Evolutionary conservation across 1,284 basidiomycete genomes (phyloP).

Genomic region (Microbotryum intermedium): DNA sequence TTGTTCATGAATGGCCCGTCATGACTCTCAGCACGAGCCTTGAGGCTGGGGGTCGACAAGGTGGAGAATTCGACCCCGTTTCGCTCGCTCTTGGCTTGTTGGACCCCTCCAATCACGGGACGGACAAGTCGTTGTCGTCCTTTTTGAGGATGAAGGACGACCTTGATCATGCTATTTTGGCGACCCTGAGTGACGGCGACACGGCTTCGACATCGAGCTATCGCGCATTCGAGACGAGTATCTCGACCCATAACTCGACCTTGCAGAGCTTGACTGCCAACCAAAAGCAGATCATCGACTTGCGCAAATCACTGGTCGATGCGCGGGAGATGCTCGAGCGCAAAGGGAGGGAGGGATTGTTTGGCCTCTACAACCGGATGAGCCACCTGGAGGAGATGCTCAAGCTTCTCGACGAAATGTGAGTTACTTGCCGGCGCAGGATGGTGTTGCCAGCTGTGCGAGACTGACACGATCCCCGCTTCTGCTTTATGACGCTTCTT

Average conservation of each 20-base stretch:
- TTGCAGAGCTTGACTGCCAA: slow-evolving; percentile 66
- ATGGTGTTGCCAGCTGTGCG: slow-evolving; percentile 3
- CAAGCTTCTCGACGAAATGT: slow-evolving; percentile 82
- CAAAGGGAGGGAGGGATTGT: slow-evolving; percentile 23
- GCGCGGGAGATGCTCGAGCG: slow-evolving; percentile 53
- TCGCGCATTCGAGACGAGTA: slow-evolving; percentile 78
- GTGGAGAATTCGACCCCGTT: slow-evolving; percentile 64
- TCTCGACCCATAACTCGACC: slow-evolving; percentile 76
- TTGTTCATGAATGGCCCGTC: slow-evolving; percentile 82
- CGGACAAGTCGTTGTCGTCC: slow-evolving; percentile 57
- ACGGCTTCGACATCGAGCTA: slow-evolving; percentile 49
- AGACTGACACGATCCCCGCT: not conserved
- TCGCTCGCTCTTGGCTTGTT: slow-evolving; percentile 79
- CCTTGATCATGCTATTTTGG: slow-evolving; percentile 66
- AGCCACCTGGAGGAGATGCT: slow-evolving; percentile 56
- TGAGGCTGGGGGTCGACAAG: slow-evolving; percentile 9
- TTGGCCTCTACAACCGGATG: slow-evolving; percentile 24
- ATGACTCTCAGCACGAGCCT: slow-evolving; percentile 54
- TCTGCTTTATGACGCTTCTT: not conserved
- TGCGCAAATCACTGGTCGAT: slow-evolving; percentile 78
- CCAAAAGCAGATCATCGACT: slow-evolving; percentile 57
- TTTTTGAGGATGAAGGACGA: slow-evolving; percentile 65
- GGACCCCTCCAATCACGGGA: slow-evolving; percentile 51
- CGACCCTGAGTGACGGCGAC: slow-evolving; percentile 66
- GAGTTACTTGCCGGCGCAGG: slow-evolving; percentile 36